Conservation (phyloP, 2,329 filamentous ascomycete genomes). For the Geosmithia flava region DNA sequence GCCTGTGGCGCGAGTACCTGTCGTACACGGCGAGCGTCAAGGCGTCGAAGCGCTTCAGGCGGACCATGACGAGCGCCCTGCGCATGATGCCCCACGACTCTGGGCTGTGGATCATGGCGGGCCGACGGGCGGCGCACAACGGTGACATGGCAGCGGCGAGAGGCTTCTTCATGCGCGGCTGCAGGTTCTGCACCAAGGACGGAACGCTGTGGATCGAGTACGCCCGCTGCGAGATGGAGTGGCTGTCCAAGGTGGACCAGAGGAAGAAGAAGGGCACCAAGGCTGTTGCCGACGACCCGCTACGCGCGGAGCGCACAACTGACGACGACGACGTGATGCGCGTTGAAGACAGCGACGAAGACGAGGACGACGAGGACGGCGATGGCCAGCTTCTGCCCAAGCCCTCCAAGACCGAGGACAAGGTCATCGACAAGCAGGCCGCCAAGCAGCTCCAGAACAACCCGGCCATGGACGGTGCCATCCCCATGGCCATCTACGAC, state of each 20-base stretch:
- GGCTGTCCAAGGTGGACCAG: constrained; percentile 68
- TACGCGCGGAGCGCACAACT: constrained; percentile 34
- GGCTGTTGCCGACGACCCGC: constrained; percentile 25
- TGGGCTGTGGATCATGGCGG: constrained; percentile 78
- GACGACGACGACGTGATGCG: constrained; percentile 31
- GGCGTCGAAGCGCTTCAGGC: constrained; percentile 53
- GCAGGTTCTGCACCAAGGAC: constrained; percentile 75
- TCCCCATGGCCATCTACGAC: constrained; percentile 86
- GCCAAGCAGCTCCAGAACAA: constrained; percentile 52
- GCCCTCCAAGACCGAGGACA: constrained; percentile 22
- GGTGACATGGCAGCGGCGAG: constrained; percentile 81
- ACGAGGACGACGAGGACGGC: constrained; percentile 31
- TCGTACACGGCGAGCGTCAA: constrained; percentile 62
- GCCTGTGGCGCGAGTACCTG: constrained; percentile 84
- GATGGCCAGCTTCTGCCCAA: constrained; percentile 31
- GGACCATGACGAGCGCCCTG: constrained; percentile 54
- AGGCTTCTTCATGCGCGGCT: constrained; percentile 75
- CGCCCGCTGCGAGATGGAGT: constrained; percentile 82
- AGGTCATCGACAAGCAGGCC: constrained; percentile 33
- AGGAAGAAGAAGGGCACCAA: constrained; percentile 50
- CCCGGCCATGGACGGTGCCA: constrained; percentile 82
- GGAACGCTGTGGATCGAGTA: constrained; percentile 79
- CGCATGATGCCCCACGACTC: constrained; percentile 76
- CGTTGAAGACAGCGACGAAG: constrained; percentile 29
- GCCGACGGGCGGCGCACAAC: constrained; percentile 62